Conservation (phyloP, 805 yeast species). For the Candida dendrica region DNA sequence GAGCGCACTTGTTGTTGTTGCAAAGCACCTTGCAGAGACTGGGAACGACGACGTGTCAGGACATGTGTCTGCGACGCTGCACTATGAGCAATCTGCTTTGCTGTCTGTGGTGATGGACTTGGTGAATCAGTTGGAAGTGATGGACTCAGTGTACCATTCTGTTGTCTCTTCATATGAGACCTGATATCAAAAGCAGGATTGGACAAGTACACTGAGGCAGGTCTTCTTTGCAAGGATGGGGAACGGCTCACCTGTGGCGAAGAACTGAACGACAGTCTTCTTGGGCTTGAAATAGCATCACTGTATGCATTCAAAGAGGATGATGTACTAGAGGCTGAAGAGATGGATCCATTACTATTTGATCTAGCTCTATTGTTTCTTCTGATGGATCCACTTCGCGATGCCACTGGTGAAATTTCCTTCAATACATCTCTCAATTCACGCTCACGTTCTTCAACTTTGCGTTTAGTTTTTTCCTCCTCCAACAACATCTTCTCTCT, state of each 20-base stretch:
- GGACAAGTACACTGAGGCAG: conserved; percentile 15
- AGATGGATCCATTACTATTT: conserved; percentile 5
- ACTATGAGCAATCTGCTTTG: neutral
- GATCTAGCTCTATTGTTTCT: conserved; percentile 6
- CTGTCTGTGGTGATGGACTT: neutral
- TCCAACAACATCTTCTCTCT: conserved; percentile 8
- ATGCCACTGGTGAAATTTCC: conserved; percentile 10
- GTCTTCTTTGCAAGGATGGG: conserved; percentile 13
- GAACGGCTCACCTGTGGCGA: conserved; percentile 8
- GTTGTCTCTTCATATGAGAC: conserved; percentile 18
- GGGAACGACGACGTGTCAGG: conserved; percentile 8
- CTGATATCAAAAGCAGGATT: conserved; percentile 22
- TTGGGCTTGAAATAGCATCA: neutral
- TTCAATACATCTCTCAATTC: conserved; percentile 10
- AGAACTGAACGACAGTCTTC: conserved; percentile 9
- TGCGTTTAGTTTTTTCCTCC: conserved; percentile 7
- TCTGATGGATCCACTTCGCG: conserved; percentile 9
- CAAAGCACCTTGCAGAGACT: conserved; percentile 5
- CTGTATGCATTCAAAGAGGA: conserved; percentile 3
- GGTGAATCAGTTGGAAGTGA: conserved; percentile 7
- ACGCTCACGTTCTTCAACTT: conserved; percentile 13
- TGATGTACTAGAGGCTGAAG: conserved; percentile 6
- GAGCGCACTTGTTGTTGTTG: neutral
- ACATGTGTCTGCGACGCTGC: conserved; percentile 5
- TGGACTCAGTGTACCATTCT: neutral